These are phyloP conservation scores for Kockiozyma suomiensis DNA, from an alignment of 805 yeast genomes.

Conservation along the genomic window DNA sequence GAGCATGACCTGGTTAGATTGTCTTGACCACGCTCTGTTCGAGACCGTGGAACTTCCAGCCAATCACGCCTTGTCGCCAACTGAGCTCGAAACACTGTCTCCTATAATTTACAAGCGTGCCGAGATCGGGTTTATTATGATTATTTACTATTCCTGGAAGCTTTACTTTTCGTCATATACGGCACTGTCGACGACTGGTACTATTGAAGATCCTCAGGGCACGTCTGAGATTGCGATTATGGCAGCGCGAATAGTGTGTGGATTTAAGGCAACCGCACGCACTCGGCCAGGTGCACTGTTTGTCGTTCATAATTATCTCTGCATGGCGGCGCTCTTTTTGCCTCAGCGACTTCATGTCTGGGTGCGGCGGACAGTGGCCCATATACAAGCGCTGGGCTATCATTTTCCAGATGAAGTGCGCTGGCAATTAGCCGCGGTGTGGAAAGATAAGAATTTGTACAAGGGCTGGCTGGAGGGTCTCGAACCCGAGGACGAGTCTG, in stretches of 20 bases:
- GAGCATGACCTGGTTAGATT: slow-evolving; percentile 20
- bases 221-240: slow-evolving; percentile 17
- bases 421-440: slow-evolving; percentile 20
- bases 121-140: slow-evolving; percentile 17
- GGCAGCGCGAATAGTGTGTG: slow-evolving; percentile 23
- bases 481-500: slow-evolving; percentile 12
- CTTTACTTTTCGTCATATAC: slow-evolving; percentile 27
- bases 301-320: slow-evolving; percentile 24
- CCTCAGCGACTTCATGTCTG: slow-evolving; percentile 23
- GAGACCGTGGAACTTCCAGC: slow-evolving; percentile 16
- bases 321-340: slow-evolving; percentile 26
- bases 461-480: slow-evolving; percentile 31
- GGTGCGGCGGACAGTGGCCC: slow-evolving; percentile 30
- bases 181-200: slow-evolving; percentile 17
- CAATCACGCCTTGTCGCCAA: slow-evolving; percentile 3
- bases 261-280: slow-evolving; percentile 22
- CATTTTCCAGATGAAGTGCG: slow-evolving; percentile 29
- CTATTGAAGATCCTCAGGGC: slow-evolving; percentile 10
- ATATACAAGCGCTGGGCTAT: slow-evolving; percentile 26
- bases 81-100: slow-evolving; percentile 18
- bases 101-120: slow-evolving; percentile 24
- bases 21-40: slow-evolving; percentile 20
- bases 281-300: slow-evolving; percentile 22
- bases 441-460: slow-evolving; percentile 25
- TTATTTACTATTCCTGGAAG: slow-evolving; percentile 22